Evolutionary conservation across 129 eudicot genomes (phyloP).

Genomic region (Flaveria robusta): DNA sequence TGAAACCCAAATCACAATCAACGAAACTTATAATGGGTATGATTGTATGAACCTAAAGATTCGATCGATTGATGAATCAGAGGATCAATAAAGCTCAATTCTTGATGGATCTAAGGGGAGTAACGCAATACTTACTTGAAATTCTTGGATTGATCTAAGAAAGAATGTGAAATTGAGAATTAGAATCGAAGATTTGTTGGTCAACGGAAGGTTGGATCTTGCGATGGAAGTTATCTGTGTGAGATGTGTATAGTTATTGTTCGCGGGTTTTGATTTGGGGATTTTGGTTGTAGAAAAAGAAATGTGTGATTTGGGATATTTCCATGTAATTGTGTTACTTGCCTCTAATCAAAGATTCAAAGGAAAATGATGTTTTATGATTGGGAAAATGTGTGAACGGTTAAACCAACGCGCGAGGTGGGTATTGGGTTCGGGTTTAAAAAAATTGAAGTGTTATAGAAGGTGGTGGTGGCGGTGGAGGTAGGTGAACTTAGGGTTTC

Average conservation of each 20-base stretch:
- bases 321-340: neutral
- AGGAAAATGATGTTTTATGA: neutral
- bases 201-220: conserved; percentile 24
- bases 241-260: conserved; percentile 18
- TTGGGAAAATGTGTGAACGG: neutral
- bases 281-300: too few relatives aligned
- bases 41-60: neutral
- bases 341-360: neutral
- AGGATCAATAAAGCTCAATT: neutral
- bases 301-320: conserved; percentile 5
- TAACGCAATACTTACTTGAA: conserved; percentile 31
- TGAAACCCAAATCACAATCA: too few relatives aligned
- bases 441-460: too few relatives aligned
- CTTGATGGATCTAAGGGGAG: neutral
- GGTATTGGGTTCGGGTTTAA: too few relatives aligned
- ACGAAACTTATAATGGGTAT: too few relatives aligned
- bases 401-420: neutral
- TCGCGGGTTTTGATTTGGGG: conserved; percentile 23
- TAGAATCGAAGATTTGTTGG: neutral
- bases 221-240: conserved; percentile 8
- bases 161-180: neutral
- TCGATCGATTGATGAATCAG: conserved; percentile 8
- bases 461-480: too few relatives aligned
- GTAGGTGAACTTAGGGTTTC: too few relatives aligned
- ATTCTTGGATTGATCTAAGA: conserved; percentile 4